Evolutionary conservation across 345 rosid genomes (phyloP).

Genomic region (Abelmoschus esculentus): DNA sequence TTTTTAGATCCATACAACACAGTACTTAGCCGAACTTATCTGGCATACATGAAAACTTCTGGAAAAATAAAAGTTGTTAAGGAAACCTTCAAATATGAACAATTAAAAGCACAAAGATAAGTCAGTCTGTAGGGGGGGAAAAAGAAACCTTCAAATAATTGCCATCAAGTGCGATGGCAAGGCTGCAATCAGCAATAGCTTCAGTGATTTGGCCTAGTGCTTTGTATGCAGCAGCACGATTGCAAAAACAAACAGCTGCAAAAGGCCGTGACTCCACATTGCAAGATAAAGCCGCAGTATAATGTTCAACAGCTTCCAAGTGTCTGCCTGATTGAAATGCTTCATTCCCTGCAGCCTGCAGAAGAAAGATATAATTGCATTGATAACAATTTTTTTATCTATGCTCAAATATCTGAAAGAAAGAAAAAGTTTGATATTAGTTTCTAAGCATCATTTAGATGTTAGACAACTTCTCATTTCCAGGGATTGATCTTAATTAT

Average conservation of each 20-base stretch:
- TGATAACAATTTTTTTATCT: not conserved
- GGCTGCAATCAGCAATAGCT: constrained; percentile 96
- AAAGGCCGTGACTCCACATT: constrained; percentile 81
- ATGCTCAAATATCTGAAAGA: not conserved
- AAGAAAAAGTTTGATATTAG: not conserved
- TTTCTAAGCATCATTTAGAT: not conserved
- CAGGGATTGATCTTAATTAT: not conserved
- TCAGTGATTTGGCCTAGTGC: constrained; percentile 71
- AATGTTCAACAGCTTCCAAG: constrained; percentile 86
- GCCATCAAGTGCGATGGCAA: constrained; percentile 85
- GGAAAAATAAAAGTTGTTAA: too few species aligned
- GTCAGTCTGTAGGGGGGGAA: not conserved
- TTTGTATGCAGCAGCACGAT: constrained; percentile 93
- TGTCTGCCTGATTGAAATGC: constrained; percentile 84
- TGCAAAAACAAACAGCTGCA: constrained; percentile 92
- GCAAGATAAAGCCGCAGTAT: constrained; percentile 71
- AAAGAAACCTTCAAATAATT: constrained; percentile 69
- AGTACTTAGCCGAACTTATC: not conserved
- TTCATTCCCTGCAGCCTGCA: constrained; percentile 85
- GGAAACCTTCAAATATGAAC: not conserved
- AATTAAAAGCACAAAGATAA: not conserved
- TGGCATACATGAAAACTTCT: too few species aligned
- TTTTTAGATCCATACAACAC: not conserved
- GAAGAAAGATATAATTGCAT: not conserved
- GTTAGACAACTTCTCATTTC: not conserved